These are phyloP conservation scores for Brassica balearica DNA, from an alignment of 441 rosid species.

Conservation along the genomic window DNA sequence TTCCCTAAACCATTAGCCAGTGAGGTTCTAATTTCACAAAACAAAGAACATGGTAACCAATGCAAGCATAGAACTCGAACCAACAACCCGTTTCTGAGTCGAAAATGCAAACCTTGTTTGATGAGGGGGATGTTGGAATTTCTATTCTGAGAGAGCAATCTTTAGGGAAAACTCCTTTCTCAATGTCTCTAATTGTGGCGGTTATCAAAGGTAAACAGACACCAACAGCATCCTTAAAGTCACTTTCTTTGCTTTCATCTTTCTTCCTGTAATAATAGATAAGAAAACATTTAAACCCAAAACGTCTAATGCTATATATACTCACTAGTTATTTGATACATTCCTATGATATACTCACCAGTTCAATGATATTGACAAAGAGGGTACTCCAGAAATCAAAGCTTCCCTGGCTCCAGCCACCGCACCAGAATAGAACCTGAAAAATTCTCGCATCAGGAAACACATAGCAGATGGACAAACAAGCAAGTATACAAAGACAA, in stretches of 20 bases:
- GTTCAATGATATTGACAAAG: conserved; percentile 87
- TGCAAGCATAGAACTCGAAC: not conserved
- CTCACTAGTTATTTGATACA: not conserved
- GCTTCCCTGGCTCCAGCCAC: conserved; percentile 99
- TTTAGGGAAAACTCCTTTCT: conserved; percentile 79
- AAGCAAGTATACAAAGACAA: conserved; percentile 18
- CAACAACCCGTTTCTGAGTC: not conserved
- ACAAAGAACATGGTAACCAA: not conserved
- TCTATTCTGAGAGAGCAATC: conserved; percentile 75
- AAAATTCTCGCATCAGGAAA: conserved; percentile 38
- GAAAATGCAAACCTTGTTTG: conserved; percentile 69
- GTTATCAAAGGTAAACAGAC: conserved; percentile 84
- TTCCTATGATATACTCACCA: conserved; percentile 59
- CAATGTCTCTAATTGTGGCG: conserved; percentile 81
- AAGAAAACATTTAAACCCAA: not conserved
- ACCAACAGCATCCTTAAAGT: conserved; percentile 88
- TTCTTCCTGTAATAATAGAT: conserved; percentile 69
- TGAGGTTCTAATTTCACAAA: not conserved
- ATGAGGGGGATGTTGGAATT: conserved; percentile 83
- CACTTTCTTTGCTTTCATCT: conserved; percentile 89
- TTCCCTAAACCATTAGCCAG: conserved; percentile 20
- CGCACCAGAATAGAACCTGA: conserved; percentile 89
- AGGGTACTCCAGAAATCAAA: conserved; percentile 79
- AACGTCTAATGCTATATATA: not conserved
- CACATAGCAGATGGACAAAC: conserved; percentile 13